A percentile compares a stretch with the other conserved stretches of the same genome.
These are phyloP conservation scores for Zygotorulaspora florentina DNA, from an alignment of 805 yeast species.

Conservation along the genomic window DNA sequence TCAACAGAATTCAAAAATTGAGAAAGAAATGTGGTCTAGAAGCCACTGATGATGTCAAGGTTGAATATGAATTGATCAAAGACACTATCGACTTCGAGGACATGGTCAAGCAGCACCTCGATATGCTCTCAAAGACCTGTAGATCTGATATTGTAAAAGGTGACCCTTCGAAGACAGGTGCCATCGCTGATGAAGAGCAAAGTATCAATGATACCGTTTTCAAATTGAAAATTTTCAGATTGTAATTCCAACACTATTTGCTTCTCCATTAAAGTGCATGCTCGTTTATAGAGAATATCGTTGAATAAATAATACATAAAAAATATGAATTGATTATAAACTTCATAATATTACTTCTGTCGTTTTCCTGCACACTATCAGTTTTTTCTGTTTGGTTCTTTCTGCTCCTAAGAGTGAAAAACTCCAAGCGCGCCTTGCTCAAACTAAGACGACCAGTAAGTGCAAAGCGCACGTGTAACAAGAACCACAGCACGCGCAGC, in stretches of 20 bases:
- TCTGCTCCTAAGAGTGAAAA: neutral
- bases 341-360: neutral
- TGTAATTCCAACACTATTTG: constrained; percentile 35
- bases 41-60: constrained; percentile 91
- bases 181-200: constrained; percentile 88
- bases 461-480: neutral
- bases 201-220: constrained; percentile 73
- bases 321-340: neutral
- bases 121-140: constrained; percentile 70
- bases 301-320: neutral
- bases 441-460: neutral
- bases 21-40: constrained; percentile 94
- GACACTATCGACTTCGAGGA: constrained; percentile 60
- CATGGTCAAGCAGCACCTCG: constrained; percentile 61
- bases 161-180: constrained; percentile 42
- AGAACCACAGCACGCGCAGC: neutral
- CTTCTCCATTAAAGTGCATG: neutral
- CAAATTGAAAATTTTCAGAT: constrained; percentile 68
- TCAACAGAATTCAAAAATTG: constrained; percentile 95
- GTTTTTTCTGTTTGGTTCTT: neutral
- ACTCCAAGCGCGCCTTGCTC: neutral
- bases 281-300: no score
- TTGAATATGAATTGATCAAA: constrained; percentile 66
- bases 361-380: neutral
- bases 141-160: constrained; percentile 48